These are phyloP conservation scores for Ceratobasidium sp. DNA, from an alignment of 1,284 basidiomycete genomes.

Conservation along the genomic window DNA sequence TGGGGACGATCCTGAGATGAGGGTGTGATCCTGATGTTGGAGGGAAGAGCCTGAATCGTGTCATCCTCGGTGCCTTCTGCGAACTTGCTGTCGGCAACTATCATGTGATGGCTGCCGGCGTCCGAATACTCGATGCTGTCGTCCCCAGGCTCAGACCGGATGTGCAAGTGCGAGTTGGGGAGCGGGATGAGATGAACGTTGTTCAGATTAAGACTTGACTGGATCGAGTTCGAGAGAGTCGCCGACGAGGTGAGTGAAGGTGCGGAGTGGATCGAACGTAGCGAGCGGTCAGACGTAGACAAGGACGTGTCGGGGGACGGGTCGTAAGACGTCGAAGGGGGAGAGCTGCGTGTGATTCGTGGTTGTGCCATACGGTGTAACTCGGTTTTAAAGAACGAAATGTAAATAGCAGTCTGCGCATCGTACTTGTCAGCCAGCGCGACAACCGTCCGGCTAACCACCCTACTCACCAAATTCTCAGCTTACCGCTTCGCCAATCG, in stretches of 20 bases:
- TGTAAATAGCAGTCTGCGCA: not conserved
- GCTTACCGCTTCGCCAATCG: slow-evolving; percentile 6
- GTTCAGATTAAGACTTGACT: slow-evolving; percentile 26
- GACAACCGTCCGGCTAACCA: not conserved
- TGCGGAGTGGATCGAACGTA: slow-evolving; percentile 42
- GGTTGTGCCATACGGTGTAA: not conserved
- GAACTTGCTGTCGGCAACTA: not conserved
- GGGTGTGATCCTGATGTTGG: slow-evolving; percentile 39
- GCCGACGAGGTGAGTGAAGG: slow-evolving; percentile 27
- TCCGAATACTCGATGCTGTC: slow-evolving; percentile 30
- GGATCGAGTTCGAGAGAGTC: not conserved
- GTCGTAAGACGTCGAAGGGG: not conserved
- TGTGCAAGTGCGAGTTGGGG: slow-evolving; percentile 21
- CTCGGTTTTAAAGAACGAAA: slow-evolving; percentile 19
- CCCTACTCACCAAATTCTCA: not conserved
- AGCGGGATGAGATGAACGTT: slow-evolving; percentile 28
- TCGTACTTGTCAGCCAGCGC: not conserved
- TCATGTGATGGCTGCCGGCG: not conserved
- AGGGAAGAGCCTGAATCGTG: not conserved
- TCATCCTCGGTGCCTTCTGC: not conserved
- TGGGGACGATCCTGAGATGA: slow-evolving; percentile 5
- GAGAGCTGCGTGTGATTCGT: slow-evolving; percentile 18
- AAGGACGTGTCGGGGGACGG: slow-evolving; percentile 31
- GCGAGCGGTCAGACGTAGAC: slow-evolving; percentile 30
- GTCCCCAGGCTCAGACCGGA: not conserved